Evolutionary conservation across 1,139 yeast genomes (phyloP), one percentile per base, ranked within the genome.

Genomic region (Kodamaea derodonti): DNA sequence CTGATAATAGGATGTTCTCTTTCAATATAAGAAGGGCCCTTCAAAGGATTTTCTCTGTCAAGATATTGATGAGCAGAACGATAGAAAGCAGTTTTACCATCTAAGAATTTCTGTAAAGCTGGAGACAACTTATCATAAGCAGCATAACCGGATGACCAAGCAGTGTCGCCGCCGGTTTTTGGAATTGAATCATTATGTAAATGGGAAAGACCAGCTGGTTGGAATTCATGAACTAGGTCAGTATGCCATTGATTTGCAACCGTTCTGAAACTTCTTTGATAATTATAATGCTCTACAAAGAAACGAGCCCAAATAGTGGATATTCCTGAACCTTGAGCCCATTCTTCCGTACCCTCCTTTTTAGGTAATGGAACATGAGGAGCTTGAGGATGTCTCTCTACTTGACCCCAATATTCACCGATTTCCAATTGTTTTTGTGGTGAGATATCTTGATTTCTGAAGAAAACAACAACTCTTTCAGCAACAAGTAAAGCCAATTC

Each of bases 401-500:
- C 33, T 18, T 29, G 33, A 16, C 76, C 75, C 51, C 54, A 67
- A 48, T 67, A 69, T 14, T 60, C 49, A 29, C 75, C 77, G 24
- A 70, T 49, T 34, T 62, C 69, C 39, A 60, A 50, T 45, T 70
- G 76, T 35, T 59, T 62, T 43, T 61, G 66, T 11, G 73, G 72
- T 12, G 72, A 49, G 31, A 70, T 49, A 37, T 73, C 69, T 47
- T 71, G 76, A 42, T 69, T 63, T 45, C 69, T 58, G 47, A 70
- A 66, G 37, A 70, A 60, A 3, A 70, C 74, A 36, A 69, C 77
- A 27, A 67, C 71, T 46, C 78, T 58, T 45, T 71, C 73, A 7
- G 78, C 74, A 37, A 71, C 58, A 33, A 72, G 51, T 28, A 70
- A 49, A 10, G 78, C 78, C 51, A 72, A 54, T 45, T 72, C 57